Evolutionary conservation across 2,329 filamentous ascomycete species (phyloP).

Genomic region (Botrytis galanthina): DNA sequence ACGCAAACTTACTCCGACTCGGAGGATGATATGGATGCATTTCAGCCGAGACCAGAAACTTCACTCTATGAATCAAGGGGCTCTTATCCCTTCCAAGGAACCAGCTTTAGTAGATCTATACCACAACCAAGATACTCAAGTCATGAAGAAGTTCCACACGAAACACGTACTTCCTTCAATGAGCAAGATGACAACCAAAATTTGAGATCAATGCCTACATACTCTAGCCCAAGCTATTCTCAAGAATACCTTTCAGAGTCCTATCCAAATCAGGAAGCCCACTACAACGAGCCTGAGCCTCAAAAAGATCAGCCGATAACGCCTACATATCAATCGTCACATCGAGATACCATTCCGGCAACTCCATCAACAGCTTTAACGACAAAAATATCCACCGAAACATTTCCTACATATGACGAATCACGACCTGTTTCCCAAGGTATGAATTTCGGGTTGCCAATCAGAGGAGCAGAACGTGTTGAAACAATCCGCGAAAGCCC

Average conservation of each 20-base stretch:
- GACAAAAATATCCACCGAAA: background rate
- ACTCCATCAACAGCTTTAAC: background rate
- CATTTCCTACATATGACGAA: background rate
- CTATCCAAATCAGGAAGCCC: background rate
- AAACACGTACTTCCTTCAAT: background rate
- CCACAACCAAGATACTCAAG: background rate
- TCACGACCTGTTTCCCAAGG: background rate
- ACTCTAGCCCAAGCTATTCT: background rate
- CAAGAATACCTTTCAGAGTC: background rate
- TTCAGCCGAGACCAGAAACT: background rate
- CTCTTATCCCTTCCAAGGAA: background rate
- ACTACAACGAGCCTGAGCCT: background rate
- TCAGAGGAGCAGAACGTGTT: background rate
- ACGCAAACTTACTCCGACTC: background rate
- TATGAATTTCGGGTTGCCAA: background rate
- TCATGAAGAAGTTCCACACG: background rate
- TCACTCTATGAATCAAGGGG: background rate
- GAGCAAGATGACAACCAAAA: background rate
- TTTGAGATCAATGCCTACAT: background rate
- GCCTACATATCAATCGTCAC: background rate
- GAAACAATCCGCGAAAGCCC: background rate
- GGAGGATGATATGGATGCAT: background rate
- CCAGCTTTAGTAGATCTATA: background rate
- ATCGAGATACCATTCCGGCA: background rate
- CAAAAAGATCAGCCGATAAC: background rate